phyloP scores from a whole-genome alignment of 2,329 filamentous ascomycete species.

The Fusarium tanahbumbuense region DNA sequence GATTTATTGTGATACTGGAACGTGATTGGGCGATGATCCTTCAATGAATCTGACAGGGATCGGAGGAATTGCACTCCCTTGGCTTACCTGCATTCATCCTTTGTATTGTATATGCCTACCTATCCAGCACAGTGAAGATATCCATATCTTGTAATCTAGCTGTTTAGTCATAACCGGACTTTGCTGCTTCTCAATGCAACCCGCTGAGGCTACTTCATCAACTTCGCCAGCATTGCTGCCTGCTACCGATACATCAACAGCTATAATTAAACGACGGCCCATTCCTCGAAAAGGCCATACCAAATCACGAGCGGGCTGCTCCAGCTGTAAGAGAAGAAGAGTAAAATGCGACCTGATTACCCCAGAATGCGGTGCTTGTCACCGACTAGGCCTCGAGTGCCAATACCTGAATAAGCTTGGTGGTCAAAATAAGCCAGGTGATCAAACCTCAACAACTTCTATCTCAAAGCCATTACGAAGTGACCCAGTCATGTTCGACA shows the following conservation, averaged over 20 bases:
- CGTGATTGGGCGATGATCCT: constrained; percentile 19
- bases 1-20: background rate
- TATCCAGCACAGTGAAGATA: background rate
- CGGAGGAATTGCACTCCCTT: constrained; percentile 15
- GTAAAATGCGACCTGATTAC: constrained; percentile 58
- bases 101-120: background rate
- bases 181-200: background rate
- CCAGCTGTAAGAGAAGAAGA: constrained; percentile 53
- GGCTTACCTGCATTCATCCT: constrained; percentile 12
- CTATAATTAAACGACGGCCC: constrained; percentile 43
- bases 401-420: constrained; percentile 44
- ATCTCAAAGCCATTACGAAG: constrained; percentile 35
- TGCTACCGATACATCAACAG: background rate
- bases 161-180: too few species aligned
- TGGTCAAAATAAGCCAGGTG: constrained; percentile 1
- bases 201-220: background rate
- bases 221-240: constrained; percentile 1
- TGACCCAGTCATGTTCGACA: constrained; percentile 50
- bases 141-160: background rate
- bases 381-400: constrained; percentile 52
- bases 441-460: background rate
- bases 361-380: constrained; percentile 53
- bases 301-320: constrained; percentile 51
- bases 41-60: constrained; percentile 12
- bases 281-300: constrained; percentile 52